Percentiles rank a stretch among this genome's conserved stretches.
phyloP scores from a whole-genome alignment of 768 basidiomycete genomes.

The Russula dissimulans region DNA sequence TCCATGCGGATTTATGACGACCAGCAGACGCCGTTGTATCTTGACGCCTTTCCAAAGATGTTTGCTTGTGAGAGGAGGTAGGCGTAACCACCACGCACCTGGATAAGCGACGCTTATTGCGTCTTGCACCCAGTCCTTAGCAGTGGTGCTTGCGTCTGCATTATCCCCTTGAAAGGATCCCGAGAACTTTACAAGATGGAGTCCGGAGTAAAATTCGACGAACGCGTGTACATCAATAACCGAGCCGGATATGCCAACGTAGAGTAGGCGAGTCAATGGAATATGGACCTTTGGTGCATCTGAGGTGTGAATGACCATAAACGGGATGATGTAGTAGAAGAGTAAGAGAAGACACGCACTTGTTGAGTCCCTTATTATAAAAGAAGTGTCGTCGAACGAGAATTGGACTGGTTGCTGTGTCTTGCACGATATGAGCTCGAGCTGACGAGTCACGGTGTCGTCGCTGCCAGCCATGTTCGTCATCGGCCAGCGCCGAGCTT shows the following conservation, averaged over 20 bases:
- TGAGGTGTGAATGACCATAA: neutral
- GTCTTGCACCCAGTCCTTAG: constrained; percentile 43
- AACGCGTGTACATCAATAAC: constrained; percentile 45
- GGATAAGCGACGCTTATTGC: constrained; percentile 54
- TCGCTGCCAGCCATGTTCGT: neutral
- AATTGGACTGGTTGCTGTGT: neutral
- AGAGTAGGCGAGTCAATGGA: constrained; percentile 46
- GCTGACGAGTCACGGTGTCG: too few species aligned
- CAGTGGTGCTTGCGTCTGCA: constrained; percentile 22
- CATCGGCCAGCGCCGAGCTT: neutral
- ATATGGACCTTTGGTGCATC: constrained; percentile 22
- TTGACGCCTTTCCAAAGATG: constrained; percentile 35
- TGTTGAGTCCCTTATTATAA: constrained; percentile 21
- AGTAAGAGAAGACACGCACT: constrained; percentile 8
- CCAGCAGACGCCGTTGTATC: constrained; percentile 46
- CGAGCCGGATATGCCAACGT: constrained; percentile 33
- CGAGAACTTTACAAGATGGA: constrained; percentile 34
- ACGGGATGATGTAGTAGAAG: neutral
- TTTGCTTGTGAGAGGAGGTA: constrained; percentile 6
- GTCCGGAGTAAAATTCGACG: constrained; percentile 31
- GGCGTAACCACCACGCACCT: constrained; percentile 32
- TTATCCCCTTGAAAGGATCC: constrained; percentile 31
- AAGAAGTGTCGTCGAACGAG: neutral
- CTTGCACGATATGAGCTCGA: neutral
- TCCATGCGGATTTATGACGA: constrained; percentile 73